Percentiles rank a stretch among this genome's conserved stretches.
Evolutionary conservation across 495 filamentous ascomycete genomes (phyloP).

Genomic region (Apiosordaria backusii): DNA sequence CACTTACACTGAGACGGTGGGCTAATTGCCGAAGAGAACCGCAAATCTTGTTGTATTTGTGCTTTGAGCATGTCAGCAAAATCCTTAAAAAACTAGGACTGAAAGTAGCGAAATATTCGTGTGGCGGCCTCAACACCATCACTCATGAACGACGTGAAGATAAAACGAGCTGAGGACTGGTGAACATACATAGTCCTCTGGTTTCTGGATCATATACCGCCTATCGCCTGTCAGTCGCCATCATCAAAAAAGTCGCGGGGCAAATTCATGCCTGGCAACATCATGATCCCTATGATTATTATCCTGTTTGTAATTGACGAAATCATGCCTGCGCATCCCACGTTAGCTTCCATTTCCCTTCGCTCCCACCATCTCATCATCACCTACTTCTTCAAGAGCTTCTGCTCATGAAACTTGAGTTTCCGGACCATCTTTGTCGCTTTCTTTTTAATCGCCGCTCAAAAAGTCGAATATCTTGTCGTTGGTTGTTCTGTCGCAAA

Average conservation of each 20-base stretch:
- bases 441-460: neutral
- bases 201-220: constrained; percentile 84
- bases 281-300: constrained; percentile 71
- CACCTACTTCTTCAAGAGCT: constrained; percentile 23
- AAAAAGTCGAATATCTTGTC: neutral
- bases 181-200: constrained; percentile 54
- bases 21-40: constrained; percentile 84
- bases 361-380: neutral
- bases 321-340: constrained; percentile 93
- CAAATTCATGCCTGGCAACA: constrained; percentile 49
- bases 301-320: constrained; percentile 90
- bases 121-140: too few relatives aligned
- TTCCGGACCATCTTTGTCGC: constrained; percentile 71
- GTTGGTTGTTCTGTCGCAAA: neutral
- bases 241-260: neutral
- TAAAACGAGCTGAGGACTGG: neutral
- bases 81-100: neutral
- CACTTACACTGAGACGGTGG: constrained; percentile 55
- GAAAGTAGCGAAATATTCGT: neutral
- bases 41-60: constrained; percentile 82
- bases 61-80: constrained; percentile 46
- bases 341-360: constrained; percentile 43
- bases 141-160: constrained; percentile 54
- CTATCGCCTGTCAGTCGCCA: constrained; percentile 30
- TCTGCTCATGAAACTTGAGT: constrained; percentile 64